Evolutionary conservation across 2,329 filamentous ascomycete genomes (phyloP).

Genomic region (Rhynchosporium secalis): DNA sequence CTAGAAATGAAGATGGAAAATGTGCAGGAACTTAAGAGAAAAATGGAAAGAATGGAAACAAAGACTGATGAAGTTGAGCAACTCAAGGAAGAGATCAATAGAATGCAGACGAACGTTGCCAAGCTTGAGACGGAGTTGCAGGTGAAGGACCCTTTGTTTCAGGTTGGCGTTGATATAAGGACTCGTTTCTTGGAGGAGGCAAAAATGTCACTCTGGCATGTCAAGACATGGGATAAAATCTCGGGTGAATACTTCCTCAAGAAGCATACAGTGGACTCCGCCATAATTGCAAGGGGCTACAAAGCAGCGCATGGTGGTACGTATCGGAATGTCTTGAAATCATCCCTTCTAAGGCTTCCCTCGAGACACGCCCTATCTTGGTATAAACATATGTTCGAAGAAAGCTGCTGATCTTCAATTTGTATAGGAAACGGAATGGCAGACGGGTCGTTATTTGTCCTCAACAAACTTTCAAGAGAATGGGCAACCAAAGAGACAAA

Average conservation of each 20-base stretch:
- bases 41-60: too few relatives aligned
- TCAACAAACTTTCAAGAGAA: background rate
- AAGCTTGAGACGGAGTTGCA: slow-evolving; percentile 1
- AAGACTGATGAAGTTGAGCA: background rate
- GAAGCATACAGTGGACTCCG: background rate
- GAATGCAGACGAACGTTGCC: background rate
- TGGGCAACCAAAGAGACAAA: background rate
- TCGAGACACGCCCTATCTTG: too few relatives aligned
- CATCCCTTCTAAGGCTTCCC: too few relatives aligned
- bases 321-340: too few relatives aligned
- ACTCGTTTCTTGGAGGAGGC: slow-evolving; percentile 11
- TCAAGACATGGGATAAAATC: slow-evolving; percentile 3
- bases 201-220: background rate
- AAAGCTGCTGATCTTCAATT: too few relatives aligned
- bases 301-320: slow-evolving; percentile 11
- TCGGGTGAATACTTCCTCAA: background rate
- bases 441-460: slow-evolving; percentile 9
- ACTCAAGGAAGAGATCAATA: background rate
- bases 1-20: too few relatives aligned
- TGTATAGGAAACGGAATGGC: background rate
- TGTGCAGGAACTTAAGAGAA: too few relatives aligned
- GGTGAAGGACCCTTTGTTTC: slow-evolving; percentile 1
- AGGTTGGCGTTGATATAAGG: slow-evolving; percentile 12
- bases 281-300: slow-evolving; percentile 9
- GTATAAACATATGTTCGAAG: too few relatives aligned